Evolutionary conservation across 2,329 filamentous ascomycete genomes (phyloP).

Genomic region (Epichloe elymi): DNA sequence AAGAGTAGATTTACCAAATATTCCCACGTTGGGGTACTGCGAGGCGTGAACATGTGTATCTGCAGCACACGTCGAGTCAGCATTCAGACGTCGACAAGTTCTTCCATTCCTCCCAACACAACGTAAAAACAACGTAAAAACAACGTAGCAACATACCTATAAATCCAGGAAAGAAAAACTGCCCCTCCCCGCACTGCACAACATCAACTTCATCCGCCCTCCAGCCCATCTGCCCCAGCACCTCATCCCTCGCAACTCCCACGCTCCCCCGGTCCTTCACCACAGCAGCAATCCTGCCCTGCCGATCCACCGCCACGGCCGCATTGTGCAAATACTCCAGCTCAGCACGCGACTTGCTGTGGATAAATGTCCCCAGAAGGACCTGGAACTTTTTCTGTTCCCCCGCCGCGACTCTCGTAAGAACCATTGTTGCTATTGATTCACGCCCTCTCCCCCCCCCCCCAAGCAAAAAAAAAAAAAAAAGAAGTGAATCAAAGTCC

Average conservation of each 20-base stretch:
- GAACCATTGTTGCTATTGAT: constrained; percentile 1
- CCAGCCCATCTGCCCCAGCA: constrained; percentile 35
- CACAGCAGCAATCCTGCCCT: constrained; percentile 37
- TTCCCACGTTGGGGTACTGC: constrained; percentile 86
- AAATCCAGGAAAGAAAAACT: constrained; percentile 78
- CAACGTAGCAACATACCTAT: constrained; percentile 40
- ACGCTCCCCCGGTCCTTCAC: constrained; percentile 21
- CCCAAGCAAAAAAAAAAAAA: too few relatives aligned
- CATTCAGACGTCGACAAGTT: not conserved
- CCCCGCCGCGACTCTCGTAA: constrained; percentile 5
- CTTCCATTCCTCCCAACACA: not conserved
- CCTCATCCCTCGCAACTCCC: constrained; percentile 16
- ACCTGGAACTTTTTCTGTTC: constrained; percentile 26
- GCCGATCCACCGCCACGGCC: constrained; percentile 35
- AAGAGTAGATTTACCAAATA: constrained; percentile 87
- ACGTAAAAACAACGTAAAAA: too few relatives aligned
- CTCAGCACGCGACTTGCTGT: constrained; percentile 33
- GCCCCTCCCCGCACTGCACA: constrained; percentile 27
- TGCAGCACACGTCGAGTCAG: constrained; percentile 19
- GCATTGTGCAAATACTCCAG: constrained; percentile 39
- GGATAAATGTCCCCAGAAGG: constrained; percentile 42
- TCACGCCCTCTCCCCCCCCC: not conserved
- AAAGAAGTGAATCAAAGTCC: too few relatives aligned
- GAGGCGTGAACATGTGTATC: constrained; percentile 93
- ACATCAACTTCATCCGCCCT: constrained; percentile 23